A percentile compares a stretch with the other conserved stretches of the same genome.
Evolutionary conservation across 2,329 filamentous ascomycete species (phyloP).

Genomic region (Scedosporium minutisporum): DNA sequence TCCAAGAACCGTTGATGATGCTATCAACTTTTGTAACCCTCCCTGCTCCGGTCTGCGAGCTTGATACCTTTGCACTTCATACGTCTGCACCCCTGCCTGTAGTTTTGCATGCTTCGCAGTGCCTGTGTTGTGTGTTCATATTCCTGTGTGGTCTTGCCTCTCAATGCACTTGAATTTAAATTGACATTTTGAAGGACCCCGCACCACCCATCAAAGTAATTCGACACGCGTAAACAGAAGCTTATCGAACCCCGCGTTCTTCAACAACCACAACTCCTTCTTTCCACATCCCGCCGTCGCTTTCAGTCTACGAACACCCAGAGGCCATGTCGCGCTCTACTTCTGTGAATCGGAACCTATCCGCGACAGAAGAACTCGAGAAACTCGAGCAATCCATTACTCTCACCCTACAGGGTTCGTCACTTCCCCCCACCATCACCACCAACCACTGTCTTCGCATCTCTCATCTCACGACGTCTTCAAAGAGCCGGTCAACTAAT

Average conservation of each 20-base stretch:
- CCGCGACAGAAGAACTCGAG: conserved; percentile 89
- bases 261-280: conserved; percentile 1
- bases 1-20: no score
- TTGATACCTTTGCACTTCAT: no score
- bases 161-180: no score
- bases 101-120: no score
- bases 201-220: background rate
- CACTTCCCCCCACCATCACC: background rate
- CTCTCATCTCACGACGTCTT: background rate
- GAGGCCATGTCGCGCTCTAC: conserved; percentile 38
- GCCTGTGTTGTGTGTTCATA: no score
- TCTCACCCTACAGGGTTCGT: conserved; percentile 75
- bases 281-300: background rate
- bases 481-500: background rate
- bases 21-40: no score
- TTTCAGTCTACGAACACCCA: background rate
- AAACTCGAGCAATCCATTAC: conserved; percentile 95
- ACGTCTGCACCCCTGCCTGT: no score
- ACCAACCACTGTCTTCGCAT: background rate
- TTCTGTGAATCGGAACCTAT: conserved; percentile 47
- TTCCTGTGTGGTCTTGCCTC: no score
- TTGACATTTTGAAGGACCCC: background rate
- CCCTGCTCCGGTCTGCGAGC: no score
- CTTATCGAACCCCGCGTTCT: conserved; percentile 4
- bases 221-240: background rate